A percentile compares a stretch with the other conserved stretches of the same genome.
phyloP scores from a whole-genome alignment of 257 asterid species.

The Petunia secreta region DNA sequence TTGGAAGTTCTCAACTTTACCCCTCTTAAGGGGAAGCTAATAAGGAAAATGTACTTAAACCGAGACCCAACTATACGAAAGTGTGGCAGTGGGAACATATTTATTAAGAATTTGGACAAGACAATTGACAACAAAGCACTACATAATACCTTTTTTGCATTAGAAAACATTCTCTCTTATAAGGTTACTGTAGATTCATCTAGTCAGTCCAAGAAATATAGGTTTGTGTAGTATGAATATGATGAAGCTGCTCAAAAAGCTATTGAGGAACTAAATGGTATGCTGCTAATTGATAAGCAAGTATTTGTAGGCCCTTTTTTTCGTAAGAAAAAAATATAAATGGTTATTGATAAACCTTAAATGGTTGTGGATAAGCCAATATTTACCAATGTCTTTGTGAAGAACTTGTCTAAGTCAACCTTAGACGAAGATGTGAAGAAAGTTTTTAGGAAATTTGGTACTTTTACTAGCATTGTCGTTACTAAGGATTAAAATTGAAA shows the following conservation, averaged over 20 bases:
- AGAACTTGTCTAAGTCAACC: no score
- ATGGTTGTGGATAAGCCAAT: no score
- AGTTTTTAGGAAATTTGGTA: constrained; percentile 66
- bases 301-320: constrained; percentile 80
- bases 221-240: no score
- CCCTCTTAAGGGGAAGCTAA: constrained; percentile 76
- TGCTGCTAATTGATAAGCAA: constrained; percentile 79
- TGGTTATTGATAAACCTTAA: constrained; percentile 52
- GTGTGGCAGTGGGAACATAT: constrained; percentile 41
- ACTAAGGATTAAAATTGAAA: constrained; percentile 40
- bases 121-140: constrained; percentile 38
- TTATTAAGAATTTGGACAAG: no score
- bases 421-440: constrained; percentile 16
- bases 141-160: constrained; percentile 75
- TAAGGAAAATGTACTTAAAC: constrained; percentile 75
- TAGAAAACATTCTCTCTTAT: constrained; percentile 78
- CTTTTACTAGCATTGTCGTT: constrained; percentile 62
- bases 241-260: no score
- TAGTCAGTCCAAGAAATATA: no score
- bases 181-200: constrained; percentile 62
- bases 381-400: no score
- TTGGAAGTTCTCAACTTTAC: constrained; percentile 70
- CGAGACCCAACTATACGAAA: constrained; percentile 77
- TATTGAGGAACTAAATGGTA: constrained; percentile 13
- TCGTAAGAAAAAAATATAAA: constrained; percentile 52